Evolutionary conservation across 257 asterid species (phyloP).

Genomic region (Lycium ferocissimum): DNA sequence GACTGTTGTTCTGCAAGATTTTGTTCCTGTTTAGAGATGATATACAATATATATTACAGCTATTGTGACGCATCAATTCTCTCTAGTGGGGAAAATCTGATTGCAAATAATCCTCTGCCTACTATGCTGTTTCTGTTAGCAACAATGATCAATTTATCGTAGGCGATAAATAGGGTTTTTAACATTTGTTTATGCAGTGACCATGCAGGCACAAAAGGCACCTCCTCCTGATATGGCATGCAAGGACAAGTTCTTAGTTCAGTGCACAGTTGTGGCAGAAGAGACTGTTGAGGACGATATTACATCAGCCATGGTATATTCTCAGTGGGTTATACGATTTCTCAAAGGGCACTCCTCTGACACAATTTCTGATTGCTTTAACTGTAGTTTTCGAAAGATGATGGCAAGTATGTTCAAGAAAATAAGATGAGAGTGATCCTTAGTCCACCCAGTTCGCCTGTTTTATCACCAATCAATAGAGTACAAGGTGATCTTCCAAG

Average conservation of each 20-base stretch:
- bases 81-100: not conserved
- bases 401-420: slow-evolving; percentile 50
- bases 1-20: not conserved
- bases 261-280: slow-evolving; percentile 45
- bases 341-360: not conserved
- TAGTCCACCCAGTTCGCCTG: slow-evolving; percentile 51
- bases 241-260: slow-evolving; percentile 63
- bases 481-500: slow-evolving; percentile 31
- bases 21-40: not conserved
- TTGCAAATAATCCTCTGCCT: slow-evolving; percentile 4
- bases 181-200: slow-evolving; percentile 41
- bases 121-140: not conserved
- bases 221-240: slow-evolving; percentile 49
- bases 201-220: slow-evolving; percentile 54
- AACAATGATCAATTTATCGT: not conserved
- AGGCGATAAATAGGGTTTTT: not conserved
- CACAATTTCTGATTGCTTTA: slow-evolving; percentile 21
- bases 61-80: not conserved
- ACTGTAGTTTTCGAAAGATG: slow-evolving; percentile 51
- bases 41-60: not conserved
- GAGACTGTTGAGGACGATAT: slow-evolving; percentile 52
- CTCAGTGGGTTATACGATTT: slow-evolving; percentile 1
- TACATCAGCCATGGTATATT: slow-evolving; percentile 43
- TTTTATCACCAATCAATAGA: slow-evolving; percentile 43
- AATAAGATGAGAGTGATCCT: slow-evolving; percentile 54